phyloP scores from a whole-genome alignment of 306 rosid genomes.

The Boehmeria nivea region DNA sequence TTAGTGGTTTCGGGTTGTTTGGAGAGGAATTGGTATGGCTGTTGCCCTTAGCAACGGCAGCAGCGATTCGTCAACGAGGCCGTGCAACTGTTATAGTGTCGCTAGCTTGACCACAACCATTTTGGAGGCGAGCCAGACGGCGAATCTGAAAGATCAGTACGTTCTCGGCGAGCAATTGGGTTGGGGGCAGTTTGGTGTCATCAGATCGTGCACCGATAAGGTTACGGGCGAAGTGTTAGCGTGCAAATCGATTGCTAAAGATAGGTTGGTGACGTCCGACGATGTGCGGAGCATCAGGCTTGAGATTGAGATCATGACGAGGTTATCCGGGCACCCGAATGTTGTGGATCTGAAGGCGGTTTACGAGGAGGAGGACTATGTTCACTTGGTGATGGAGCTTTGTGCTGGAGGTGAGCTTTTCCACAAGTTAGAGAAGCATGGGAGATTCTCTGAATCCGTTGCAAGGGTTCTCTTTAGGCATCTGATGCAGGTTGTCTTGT shows the following conservation, averaged over 20 bases:
- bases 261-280: conserved; percentile 64
- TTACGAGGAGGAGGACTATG: conserved; percentile 72
- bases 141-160: conserved; percentile 55
- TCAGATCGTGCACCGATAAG: conserved; percentile 60
- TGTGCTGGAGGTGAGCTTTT: conserved; percentile 92
- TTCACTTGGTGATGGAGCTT: conserved; percentile 92
- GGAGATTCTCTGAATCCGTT: conserved; percentile 61
- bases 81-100: conserved; percentile 55
- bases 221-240: conserved; percentile 65
- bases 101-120: conserved; percentile 51
- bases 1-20: conserved; percentile 21
- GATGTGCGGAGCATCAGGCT: conserved; percentile 70
- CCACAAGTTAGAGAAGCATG: conserved; percentile 70
- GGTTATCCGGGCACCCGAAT: conserved; percentile 79
- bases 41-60: conserved; percentile 49
- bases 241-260: conserved; percentile 82
- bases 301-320: conserved; percentile 84
- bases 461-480: conserved; percentile 73
- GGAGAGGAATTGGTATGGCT: conserved; percentile 56
- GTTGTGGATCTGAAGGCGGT: conserved; percentile 88
- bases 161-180: conserved; percentile 75
- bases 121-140: conserved; percentile 43
- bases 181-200: conserved; percentile 82
- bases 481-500: conserved; percentile 73
- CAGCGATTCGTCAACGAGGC: conserved; percentile 30